Base-by-base conservation (phyloP, 2,329 filamentous ascomycete genomes). In the Calonectria hawksworthii region DNA sequence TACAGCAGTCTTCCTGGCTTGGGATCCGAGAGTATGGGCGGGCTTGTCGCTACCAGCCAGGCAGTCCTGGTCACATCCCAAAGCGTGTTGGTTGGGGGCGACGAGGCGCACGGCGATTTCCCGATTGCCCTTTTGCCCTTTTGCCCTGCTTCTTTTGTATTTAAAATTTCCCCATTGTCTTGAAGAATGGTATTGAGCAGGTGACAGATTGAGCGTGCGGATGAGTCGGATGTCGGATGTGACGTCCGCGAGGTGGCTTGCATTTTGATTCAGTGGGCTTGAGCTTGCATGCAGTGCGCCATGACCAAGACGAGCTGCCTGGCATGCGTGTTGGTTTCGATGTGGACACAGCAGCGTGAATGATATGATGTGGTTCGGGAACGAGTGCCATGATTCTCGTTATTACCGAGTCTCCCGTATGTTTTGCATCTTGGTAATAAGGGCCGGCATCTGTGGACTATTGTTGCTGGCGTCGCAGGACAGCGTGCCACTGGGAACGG, bases 161-260 rank as follows among this genome's bases (percentile, higher is more conserved):
- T 34, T 61, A 23, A 69, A 34, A 18, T 26, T 14, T 18, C 36
- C 36, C 56, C 11, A 56, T 52, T 68, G 51, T 68, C 66, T 68
- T 13, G 47, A 41, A 63, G 56, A 63, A 63, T 63, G 34, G 56
- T 63, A 63, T 63, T 41, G 50, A 56, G 34, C 56, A 50, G 56
- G 41, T 52, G 64, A 54, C 38, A 30, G 16, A 28, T 34, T 50
- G 38, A 32, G 28, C 28, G 36, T 44, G 68, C n/a, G 32, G 50
- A 47, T 41, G 61, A 63, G 36, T 41, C 47, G 68, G 47, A 52
- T 56, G 52, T 65, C 64, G 74, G 68, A 73, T 73, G 74, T 77
- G 74, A 79, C 65, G 51, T 47, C 71, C 75, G 54, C 41, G 56
- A 66, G 38, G 70, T 77, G 77, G 77, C 76, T 79, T 79, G 77